A percentile compares a stretch with the other conserved stretches of the same genome.
phyloP scores from a whole-genome alignment of 2,329 filamentous ascomycete genomes.

The Monilinia aucupariae region DNA sequence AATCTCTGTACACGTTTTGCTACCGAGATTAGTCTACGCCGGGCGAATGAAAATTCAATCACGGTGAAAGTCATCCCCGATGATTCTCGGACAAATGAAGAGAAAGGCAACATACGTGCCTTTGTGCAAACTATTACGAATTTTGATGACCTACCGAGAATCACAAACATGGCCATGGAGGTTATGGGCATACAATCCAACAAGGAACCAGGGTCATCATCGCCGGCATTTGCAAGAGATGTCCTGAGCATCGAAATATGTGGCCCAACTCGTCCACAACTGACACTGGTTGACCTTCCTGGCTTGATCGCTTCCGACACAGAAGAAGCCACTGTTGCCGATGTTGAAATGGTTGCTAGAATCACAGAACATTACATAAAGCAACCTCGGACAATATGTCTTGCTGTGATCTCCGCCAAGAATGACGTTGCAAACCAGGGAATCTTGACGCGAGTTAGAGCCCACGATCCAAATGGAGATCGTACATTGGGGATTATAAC shows the following conservation, averaged over 20 bases:
- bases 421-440: conserved; percentile 41
- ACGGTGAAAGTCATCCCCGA: conserved; percentile 53
- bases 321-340: conserved; percentile 26
- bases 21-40: conserved; percentile 42
- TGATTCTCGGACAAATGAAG: conserved; percentile 42
- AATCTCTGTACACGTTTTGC: conserved; percentile 55
- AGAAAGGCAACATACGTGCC: conserved; percentile 43
- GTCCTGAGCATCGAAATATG: conserved; percentile 31
- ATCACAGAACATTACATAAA: conserved; percentile 39
- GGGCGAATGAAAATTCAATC: conserved; percentile 40
- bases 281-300: conserved; percentile 36
- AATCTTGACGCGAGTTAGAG: conserved; percentile 37
- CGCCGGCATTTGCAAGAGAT: conserved; percentile 28
- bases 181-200: conserved; percentile 26
- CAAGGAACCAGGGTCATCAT: background rate
- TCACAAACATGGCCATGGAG: conserved; percentile 31
- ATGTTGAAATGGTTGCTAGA: conserved; percentile 31
- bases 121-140: conserved; percentile 28
- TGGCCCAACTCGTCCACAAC: conserved; percentile 28
- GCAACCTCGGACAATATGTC: conserved; percentile 41
- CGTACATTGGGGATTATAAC: conserved; percentile 44
- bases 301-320: conserved; percentile 33
- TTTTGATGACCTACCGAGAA: conserved; percentile 29
- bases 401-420: conserved; percentile 43
- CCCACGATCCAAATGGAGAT: conserved; percentile 35